phyloP scores from a whole-genome alignment of 2,329 filamentous ascomycete genomes.

The Beauveria australis region DNA sequence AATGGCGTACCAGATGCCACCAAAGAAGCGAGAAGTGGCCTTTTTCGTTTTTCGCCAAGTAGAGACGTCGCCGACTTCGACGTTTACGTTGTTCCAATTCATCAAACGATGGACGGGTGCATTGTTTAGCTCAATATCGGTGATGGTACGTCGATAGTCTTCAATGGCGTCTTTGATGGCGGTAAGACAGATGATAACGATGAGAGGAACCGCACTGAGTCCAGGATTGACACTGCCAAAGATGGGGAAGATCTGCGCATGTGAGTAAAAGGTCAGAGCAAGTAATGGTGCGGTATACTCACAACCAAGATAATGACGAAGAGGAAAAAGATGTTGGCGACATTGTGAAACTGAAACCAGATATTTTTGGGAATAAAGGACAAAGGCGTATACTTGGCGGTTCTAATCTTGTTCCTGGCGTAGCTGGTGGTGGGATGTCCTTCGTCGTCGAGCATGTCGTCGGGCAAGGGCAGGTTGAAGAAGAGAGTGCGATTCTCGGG shows the following conservation, averaged over 20 bases:
- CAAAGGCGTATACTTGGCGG: slow-evolving; percentile 91
- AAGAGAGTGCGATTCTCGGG: slow-evolving; percentile 55
- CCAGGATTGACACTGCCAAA: slow-evolving; percentile 90
- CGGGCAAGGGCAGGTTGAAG: slow-evolving; percentile 78
- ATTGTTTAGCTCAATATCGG: slow-evolving; percentile 94
- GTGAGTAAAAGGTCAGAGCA: slow-evolving; percentile 9
- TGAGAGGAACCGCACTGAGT: slow-evolving; percentile 81
- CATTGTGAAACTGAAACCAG: slow-evolving; percentile 97
- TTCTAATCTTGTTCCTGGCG: slow-evolving; percentile 92
- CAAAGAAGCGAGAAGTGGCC: slow-evolving; percentile 57
- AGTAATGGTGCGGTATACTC: slow-evolving; percentile 32
- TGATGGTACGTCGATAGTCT: slow-evolving; percentile 82
- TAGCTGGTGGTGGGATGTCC: slow-evolving; percentile 64
- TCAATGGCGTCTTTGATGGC: slow-evolving; percentile 92
- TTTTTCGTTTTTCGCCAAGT: slow-evolving; percentile 88
- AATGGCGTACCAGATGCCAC: slow-evolving; percentile 42
- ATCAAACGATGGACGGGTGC: slow-evolving; percentile 84
- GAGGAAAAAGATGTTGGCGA: slow-evolving; percentile 97
- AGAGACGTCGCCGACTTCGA: slow-evolving; percentile 76
- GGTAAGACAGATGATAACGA: slow-evolving; percentile 83
- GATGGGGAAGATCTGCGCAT: slow-evolving; percentile 78
- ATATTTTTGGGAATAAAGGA: slow-evolving; percentile 96
- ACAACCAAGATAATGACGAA: slow-evolving; percentile 92
- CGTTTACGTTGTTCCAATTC: slow-evolving; percentile 90
- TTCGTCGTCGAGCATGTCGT: slow-evolving; percentile 68